Evolutionary conservation across 495 filamentous ascomycete species (phyloP).

Genomic region (Amniculicola lignicola): DNA sequence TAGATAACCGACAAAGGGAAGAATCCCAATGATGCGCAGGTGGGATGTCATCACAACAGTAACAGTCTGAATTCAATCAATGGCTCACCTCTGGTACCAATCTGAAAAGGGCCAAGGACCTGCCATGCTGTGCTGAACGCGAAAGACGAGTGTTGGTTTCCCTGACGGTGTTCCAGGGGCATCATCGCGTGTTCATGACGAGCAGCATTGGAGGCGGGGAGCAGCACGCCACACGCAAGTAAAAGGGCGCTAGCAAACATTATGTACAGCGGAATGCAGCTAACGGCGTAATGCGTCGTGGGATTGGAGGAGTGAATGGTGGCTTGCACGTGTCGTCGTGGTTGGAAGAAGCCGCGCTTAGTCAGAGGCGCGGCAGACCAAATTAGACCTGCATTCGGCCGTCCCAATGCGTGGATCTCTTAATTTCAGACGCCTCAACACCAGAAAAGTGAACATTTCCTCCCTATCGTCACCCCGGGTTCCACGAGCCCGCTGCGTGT

Average conservation of each 20-base stretch:
- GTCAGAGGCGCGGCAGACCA: background rate
- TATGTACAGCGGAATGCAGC: background rate
- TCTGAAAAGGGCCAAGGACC: constrained; percentile 59
- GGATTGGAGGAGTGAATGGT: background rate
- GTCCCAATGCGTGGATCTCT: background rate
- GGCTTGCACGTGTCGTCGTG: constrained; percentile 15
- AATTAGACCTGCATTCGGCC: background rate
- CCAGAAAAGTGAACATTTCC: background rate
- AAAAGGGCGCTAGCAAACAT: background rate
- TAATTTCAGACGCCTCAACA: constrained; percentile 3
- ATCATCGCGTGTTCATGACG: constrained; percentile 16
- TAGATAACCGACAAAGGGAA: too few species aligned
- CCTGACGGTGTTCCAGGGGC: constrained; percentile 13
- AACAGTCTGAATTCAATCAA: background rate
- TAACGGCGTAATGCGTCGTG: background rate
- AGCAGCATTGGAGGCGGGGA: background rate
- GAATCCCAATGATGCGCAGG: too few species aligned
- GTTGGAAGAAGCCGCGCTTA: constrained; percentile 15
- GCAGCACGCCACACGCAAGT: too few species aligned
- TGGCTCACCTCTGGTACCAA: constrained; percentile 56
- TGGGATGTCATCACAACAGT: too few species aligned
- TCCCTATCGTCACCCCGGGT: too few species aligned
- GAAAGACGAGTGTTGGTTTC: constrained; percentile 24
- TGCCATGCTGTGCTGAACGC: constrained; percentile 49
- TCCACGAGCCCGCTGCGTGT: too few species aligned